Conservation (phyloP, 192 early-diverging fungal genomes). For the Umbelopsis sp. region DNA sequence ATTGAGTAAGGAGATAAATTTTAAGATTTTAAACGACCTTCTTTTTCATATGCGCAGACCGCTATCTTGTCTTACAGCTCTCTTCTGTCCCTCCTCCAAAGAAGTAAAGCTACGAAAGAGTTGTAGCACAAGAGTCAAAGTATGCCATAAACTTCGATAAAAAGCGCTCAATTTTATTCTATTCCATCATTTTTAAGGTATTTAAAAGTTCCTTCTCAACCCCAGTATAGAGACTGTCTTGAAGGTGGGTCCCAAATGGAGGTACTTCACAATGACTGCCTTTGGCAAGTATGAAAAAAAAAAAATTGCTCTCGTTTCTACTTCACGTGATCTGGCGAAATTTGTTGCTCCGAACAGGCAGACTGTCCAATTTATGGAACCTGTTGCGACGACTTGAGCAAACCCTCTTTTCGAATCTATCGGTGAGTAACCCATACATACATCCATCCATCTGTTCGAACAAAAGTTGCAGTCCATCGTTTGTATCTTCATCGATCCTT, state of each 20-base stretch:
- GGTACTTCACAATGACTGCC: neutral
- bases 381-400: neutral
- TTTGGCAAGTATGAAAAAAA: neutral
- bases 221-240: neutral
- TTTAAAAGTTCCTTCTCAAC: too few species aligned
- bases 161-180: too few species aligned
- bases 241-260: neutral
- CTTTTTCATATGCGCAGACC: too few species aligned
- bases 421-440: conserved; percentile 14
- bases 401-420: conserved; percentile 21
- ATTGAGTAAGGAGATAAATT: neutral
- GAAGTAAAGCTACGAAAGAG: too few species aligned
- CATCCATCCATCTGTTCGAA: conserved; percentile 7
- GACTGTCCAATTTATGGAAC: neutral
- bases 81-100: too few species aligned
- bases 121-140: too few species aligned
- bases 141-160: too few species aligned
- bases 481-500: neutral
- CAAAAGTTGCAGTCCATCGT: neutral
- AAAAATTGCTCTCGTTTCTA: neutral
- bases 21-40: too few species aligned
- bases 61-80: too few species aligned
- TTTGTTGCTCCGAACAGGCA: neutral
- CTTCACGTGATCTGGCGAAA: neutral
- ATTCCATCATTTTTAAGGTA: too few species aligned